Conservation (phyloP, 345 rosid species). For the Ailanthus altissimus region DNA sequence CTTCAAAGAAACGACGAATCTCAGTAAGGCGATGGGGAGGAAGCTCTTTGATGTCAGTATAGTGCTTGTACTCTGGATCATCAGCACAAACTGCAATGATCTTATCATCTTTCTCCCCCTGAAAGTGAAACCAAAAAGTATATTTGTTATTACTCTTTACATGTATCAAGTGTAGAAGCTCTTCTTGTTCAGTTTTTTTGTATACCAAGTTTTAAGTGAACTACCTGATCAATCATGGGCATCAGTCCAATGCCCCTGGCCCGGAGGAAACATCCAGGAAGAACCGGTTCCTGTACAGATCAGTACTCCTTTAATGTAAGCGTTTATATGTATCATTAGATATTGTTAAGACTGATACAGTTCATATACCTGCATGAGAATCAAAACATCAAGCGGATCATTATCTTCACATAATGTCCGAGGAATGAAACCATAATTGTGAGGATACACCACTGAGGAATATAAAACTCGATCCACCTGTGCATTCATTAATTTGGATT, state of each 20-base stretch:
- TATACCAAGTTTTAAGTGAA: neutral
- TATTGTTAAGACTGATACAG: too few species aligned
- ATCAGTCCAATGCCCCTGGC: conserved; percentile 94
- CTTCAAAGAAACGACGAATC: conserved; percentile 95
- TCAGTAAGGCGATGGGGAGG: conserved; percentile 92
- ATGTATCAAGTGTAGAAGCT: neutral
- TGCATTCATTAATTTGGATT: conserved; percentile 6
- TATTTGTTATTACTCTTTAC: neutral
- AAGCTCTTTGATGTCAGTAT: conserved; percentile 74
- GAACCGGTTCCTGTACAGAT: conserved; percentile 80
- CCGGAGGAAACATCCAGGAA: conserved; percentile 89
- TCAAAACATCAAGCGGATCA: conserved; percentile 91
- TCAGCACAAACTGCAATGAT: conserved; percentile 97
- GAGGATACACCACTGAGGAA: conserved; percentile 96
- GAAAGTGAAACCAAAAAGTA: neutral
- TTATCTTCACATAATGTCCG: conserved; percentile 92
- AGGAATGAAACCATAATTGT: conserved; percentile 95
- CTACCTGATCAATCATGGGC: conserved; percentile 99
- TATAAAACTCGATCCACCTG: conserved; percentile 86
- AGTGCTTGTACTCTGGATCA: conserved; percentile 94
- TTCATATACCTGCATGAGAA: conserved; percentile 79
- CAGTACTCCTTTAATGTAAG: neutral
- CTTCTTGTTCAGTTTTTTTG: neutral
- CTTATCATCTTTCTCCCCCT: conserved; percentile 98
- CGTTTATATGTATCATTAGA: too few species aligned